Conservation (phyloP, 768 basidiomycete genomes). For the Suillus plorans region DNA sequence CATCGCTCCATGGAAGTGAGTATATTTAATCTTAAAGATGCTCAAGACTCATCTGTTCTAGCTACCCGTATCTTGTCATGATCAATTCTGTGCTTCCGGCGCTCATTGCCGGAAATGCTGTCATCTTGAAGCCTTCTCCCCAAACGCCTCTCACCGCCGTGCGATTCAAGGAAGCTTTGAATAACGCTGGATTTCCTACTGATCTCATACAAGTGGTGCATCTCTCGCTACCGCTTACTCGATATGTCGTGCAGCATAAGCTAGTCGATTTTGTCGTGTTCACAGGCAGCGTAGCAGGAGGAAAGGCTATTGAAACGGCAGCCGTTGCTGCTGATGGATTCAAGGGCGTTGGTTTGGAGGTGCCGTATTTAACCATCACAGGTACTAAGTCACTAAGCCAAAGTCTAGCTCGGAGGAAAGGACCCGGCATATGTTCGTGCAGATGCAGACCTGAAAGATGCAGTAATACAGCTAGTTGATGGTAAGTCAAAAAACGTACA, state of each 20-base stretch:
- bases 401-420: conserved; percentile 84
- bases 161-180: conserved; percentile 66
- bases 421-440: conserved; percentile 94
- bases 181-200: conserved; percentile 75
- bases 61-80: conserved; percentile 86
- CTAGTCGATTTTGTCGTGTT: conserved; percentile 83
- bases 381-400: conserved; percentile 7
- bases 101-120: conserved; percentile 85
- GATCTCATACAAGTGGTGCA: conserved; percentile 77
- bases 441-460: conserved; percentile 84
- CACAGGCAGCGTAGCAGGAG: conserved; percentile 84
- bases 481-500: conserved; percentile 44
- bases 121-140: conserved; percentile 93
- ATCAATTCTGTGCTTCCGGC: conserved; percentile 94
- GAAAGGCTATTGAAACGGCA: conserved; percentile 68
- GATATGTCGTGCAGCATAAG: conserved; percentile 60
- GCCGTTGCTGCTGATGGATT: conserved; percentile 69
- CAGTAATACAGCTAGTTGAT: conserved; percentile 86
- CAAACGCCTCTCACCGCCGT: conserved; percentile 92
- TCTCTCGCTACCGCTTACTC: conserved; percentile 61
- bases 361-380: conserved; percentile 25
- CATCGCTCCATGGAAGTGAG: conserved; percentile 92
- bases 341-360: conserved; percentile 87
- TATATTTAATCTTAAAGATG: conserved; percentile 9
- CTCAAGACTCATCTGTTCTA: conserved; percentile 28